Evolutionary conservation across 345 rosid species (phyloP), one percentile per base, ranked within the genome.

Genomic region (Psidium guajava): DNA sequence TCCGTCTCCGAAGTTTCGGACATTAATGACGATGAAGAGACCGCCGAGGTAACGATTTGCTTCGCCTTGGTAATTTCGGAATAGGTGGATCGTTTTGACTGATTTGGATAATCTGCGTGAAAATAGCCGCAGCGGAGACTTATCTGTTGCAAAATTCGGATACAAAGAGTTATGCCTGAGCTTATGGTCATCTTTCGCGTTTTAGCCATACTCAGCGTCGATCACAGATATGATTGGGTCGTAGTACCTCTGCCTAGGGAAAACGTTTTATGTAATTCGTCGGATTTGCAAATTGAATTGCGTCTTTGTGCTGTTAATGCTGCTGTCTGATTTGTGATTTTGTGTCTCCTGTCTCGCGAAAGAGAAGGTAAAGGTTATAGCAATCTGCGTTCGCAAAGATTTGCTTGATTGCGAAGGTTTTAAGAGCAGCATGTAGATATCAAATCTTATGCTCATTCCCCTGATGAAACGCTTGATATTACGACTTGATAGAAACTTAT

Each of bases 11-110:
- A 83, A 44, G 32, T 84, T 21, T 57, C 88, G 6, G 88, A 56
- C 11, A 81, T 84, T 80, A n/a, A 57, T 82, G 80, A 15, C 42
- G 16, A 74, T 59, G 64, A n/a, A 2, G 75, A 77, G 54, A 54
- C 54, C 25, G 36, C 56, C 21, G 80, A 83, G 42, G 90, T 90
- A 90, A 64, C 61, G 87, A 25, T 84, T 74, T n/a, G 42, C 75
- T 25, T 64, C 75, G 16, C 1, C 22, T 64, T 1, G 18, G 42
- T 2, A 8, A 64, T 32, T 64, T 64, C 47, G 75, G 8, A 64
- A 64, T 64, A 28, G 44, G 42, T 0, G 42, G 32, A 32, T 64
- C 75, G 44, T 28, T 59, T 64, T 1, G 42, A 64, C 3, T 16
- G 44, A 64, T 28, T 64, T 7, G 75, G 75, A 64, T 64, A 42